A percentile compares a stretch with the other conserved stretches of the same genome.
These are phyloP conservation scores for Chaetomium olivaceum DNA, from an alignment of 2,329 filamentous ascomycete genomes.

Conservation along the genomic window DNA sequence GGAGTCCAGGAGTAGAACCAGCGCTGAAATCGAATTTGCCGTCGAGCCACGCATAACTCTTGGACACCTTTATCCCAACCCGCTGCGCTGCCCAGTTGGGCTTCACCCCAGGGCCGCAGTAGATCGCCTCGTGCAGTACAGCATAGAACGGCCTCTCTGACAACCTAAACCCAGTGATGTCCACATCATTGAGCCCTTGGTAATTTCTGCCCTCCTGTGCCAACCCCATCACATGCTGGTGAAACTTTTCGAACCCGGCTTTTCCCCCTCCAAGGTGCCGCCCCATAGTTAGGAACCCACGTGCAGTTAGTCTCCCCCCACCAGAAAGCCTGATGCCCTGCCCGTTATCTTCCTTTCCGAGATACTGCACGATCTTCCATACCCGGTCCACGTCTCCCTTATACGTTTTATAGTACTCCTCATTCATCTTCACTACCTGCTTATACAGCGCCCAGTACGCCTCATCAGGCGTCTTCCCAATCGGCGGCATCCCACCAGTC, in stretches of 20 bases:
- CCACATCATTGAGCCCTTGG: neutral
- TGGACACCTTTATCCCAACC: conserved; percentile 41
- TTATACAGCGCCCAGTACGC: conserved; percentile 62
- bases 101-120: conserved; percentile 51
- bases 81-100: conserved; percentile 64
- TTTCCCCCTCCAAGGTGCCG: conserved; percentile 54
- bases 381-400: conserved; percentile 65
- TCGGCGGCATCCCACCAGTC: conserved; percentile 66
- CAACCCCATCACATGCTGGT: conserved; percentile 12
- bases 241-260: conserved; percentile 11
- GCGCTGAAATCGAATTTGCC: conserved; percentile 35
- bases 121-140: conserved; percentile 67
- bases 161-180: conserved; percentile 46
- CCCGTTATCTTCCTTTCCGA: neutral
- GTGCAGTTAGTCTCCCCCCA: conserved; percentile 52
- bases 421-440: conserved; percentile 60
- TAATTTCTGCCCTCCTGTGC: neutral
- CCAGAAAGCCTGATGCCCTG: conserved; percentile 42
- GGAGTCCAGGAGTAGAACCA: too few species aligned
- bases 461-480: conserved; percentile 59
- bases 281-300: conserved; percentile 61
- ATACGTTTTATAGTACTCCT: conserved; percentile 65
- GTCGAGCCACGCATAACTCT: conserved; percentile 35
- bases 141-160: conserved; percentile 67
- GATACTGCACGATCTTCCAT: conserved; percentile 38